Evolutionary conservation across 306 rosid species (phyloP), one percentile per base, ranked within the genome.

Genomic region (Quercus parvula): DNA sequence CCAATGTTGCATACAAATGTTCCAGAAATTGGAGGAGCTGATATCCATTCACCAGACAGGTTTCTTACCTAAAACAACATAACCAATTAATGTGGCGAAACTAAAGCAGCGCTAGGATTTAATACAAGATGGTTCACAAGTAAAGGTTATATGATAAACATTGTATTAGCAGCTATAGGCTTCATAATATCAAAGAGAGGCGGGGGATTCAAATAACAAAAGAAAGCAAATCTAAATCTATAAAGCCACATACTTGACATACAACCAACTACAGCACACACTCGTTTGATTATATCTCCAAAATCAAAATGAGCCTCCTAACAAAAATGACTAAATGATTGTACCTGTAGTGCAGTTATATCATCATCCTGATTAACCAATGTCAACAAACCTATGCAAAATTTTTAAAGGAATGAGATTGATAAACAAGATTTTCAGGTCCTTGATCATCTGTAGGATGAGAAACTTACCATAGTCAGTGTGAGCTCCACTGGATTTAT

Each of bases 1-100:
- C 99, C 96, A 3, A 95, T 93, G 83, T 95, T 95, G 82, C 97
- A 95, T 55, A 95, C 94, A 67, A 95, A 87, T 66, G 96, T 33
- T 55, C 94, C 94, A 4, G 98, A 89, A 88, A 95, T 75, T 2
- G 97, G 94, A 68, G 98, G 97, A 64, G 98, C 93, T 24, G 97
- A 88, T 89, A 95, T 93, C 99, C 99, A 95, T 49, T 95, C 93
- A 1, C 98, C 97, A 8, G 92, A 88, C 13, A 18, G 71, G 84
- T 95, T 95, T 85, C 89, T 90, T 85, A 95, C 99, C 99, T 93
- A 81, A 74, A 88, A 83, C 71, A 82, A 77, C 61, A 78, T 72
- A 70, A 69, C 80, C 67, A 83, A 56, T 49, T 73, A 68, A 66
- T 54, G 67, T 58, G 38, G 70, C 22, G 58, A 69, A 61, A 22